Evolutionary conservation across 2,329 filamentous ascomycete genomes (phyloP).

Genomic region (Talaromyces sp.): DNA sequence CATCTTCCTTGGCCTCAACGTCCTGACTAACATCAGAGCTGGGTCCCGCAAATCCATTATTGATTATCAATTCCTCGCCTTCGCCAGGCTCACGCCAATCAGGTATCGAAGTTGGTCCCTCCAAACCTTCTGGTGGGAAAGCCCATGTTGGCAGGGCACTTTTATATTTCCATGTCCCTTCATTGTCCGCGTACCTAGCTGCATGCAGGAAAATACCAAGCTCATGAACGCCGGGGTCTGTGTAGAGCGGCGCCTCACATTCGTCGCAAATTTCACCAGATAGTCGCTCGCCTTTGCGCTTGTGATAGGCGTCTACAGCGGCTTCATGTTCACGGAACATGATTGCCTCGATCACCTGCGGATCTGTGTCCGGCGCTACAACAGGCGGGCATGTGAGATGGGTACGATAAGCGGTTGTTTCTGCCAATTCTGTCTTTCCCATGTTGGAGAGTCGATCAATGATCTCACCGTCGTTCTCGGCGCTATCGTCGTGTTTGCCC

Average conservation of each 20-base stretch:
- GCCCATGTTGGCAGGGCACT: conserved; percentile 85
- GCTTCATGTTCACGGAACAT: conserved; percentile 60
- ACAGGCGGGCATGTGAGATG: conserved; percentile 39
- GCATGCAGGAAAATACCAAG: conserved; percentile 92
- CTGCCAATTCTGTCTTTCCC: conserved; percentile 89
- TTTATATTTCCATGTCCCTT: conserved; percentile 80
- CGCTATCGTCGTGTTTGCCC: conserved; percentile 63
- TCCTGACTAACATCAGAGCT: conserved; percentile 19
- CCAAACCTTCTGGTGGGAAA: conserved; percentile 68
- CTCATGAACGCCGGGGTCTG: conserved; percentile 85
- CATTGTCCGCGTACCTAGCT: conserved; percentile 78
- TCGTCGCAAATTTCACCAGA: conserved; percentile 77
- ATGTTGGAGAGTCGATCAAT: conserved; percentile 80
- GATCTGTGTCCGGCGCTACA: conserved; percentile 36
- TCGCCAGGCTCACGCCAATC: conserved; percentile 40
- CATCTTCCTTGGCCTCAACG: conserved; percentile 17
- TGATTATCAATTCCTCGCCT: conserved; percentile 39
- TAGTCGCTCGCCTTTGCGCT: conserved; percentile 88
- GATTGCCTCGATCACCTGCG: conserved; percentile 37
- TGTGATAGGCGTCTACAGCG: conserved; percentile 86
- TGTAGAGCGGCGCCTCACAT: conserved; percentile 86
- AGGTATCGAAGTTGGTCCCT: conserved; percentile 66
- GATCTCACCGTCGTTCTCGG: conserved; percentile 81
- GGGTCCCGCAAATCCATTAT: conserved; percentile 31
- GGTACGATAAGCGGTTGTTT: conserved; percentile 80